phyloP scores from a whole-genome alignment of 345 rosid species.

The Noccaea bulbosa region DNA sequence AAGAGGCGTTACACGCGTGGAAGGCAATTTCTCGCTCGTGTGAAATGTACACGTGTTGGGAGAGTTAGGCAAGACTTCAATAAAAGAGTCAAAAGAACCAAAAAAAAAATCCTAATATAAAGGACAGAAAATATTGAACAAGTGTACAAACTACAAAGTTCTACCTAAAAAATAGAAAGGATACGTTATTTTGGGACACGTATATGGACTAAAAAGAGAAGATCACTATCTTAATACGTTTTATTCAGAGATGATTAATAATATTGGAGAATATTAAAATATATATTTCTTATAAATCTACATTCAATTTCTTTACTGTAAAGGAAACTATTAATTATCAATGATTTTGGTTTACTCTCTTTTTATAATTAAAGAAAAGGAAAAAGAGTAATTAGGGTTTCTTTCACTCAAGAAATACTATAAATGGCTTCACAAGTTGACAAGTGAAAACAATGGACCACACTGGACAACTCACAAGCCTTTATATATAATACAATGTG shows the following conservation, averaged over 20 bases:
- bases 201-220: background rate
- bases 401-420: conserved; percentile 60
- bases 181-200: conserved; percentile 27
- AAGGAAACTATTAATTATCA: background rate
- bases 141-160: conserved; percentile 41
- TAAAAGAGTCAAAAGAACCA: conserved; percentile 25
- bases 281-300: background rate
- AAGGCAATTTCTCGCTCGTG: conserved; percentile 29
- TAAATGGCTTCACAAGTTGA: conserved; percentile 38
- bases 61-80: conserved; percentile 40
- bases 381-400: conserved; percentile 38
- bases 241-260: background rate
- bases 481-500: conserved; percentile 22
- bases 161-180: conserved; percentile 15
- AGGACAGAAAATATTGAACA: conserved; percentile 27
- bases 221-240: background rate
- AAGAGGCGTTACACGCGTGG: conserved; percentile 15
- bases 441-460: conserved; percentile 43
- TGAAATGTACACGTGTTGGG: conserved; percentile 34
- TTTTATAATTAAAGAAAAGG: background rate
- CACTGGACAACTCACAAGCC: conserved; percentile 36
- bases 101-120: conserved; percentile 2
- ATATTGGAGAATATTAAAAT: background rate
- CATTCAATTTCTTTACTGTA: background rate
- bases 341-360: background rate